Base-by-base conservation (phyloP, 2,329 filamentous ascomycete genomes). In the Penicillium sp. region DNA sequence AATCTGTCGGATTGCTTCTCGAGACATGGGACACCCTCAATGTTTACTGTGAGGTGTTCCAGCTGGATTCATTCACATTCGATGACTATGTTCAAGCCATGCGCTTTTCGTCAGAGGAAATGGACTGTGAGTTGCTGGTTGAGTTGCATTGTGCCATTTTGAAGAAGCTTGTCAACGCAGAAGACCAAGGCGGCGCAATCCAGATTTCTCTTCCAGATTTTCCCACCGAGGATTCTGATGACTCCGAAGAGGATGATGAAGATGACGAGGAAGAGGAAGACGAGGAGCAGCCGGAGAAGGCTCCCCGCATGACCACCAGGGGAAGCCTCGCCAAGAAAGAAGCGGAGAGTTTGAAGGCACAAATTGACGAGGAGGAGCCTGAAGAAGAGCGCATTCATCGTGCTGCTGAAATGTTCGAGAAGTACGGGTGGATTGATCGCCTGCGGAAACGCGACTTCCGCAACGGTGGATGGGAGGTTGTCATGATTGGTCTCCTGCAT, bases 1-100 rank as follows among this genome's bases (percentile, higher is more conserved):
- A 89, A 66, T 93, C 92, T 3, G 85, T 97, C n/a, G 92, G 93
- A 0, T 83, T 87, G 2, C 79, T 98, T 16, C 78, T 99, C 25
- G 93, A 97, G 75, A 91, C 91, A 0, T 99, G 95, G 95, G 92
- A 97, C 67, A 97, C 93, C 0, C 82, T 99, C 33, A 99, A 97
- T 68, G 93, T 99, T n/a, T 97, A 97, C 71, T 96, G 92, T 70
- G 92, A 96, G 69, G 89, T 97, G 19, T 96, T 96, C 70, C 86
- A 91, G 69, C 82, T 99, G 26, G 95, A 99, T 74, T 98, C 93
- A 0, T 99, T 99, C 71, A 98, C 93, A 0, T 96, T 98, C 68
- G 95, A 99, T 72, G 95, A 99, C 73, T 98, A 93, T 68, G 83
- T 96, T 4, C 90, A 98, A 71, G 89, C 93, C 0, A 87, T 99